phyloP scores from a whole-genome alignment of 2,329 filamentous ascomycete species.

The Phyllosticta citriasiana region DNA sequence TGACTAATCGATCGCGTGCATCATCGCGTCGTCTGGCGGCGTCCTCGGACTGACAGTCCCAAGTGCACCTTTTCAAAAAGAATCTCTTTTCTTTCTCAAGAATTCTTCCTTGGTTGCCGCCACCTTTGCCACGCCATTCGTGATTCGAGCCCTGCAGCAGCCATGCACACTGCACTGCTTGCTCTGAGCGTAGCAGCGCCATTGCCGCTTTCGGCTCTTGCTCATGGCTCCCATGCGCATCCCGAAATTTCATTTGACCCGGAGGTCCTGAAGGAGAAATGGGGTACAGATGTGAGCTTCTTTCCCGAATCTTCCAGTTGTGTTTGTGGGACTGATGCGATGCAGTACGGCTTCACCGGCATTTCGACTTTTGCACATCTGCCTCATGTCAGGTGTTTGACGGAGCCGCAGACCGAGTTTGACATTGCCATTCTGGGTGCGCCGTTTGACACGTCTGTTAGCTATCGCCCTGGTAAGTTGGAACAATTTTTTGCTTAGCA shows the following conservation, averaged over 20 bases:
- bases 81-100: neutral
- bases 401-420: conserved; percentile 32
- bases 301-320: neutral
- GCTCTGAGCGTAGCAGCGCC: conserved; percentile 3
- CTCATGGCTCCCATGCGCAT: conserved; percentile 20
- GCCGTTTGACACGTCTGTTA: conserved; percentile 41
- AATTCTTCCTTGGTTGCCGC: neutral
- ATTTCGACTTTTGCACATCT: conserved; percentile 49
- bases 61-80: neutral
- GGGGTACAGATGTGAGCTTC: conserved; percentile 29
- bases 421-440: conserved; percentile 42
- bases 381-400: conserved; percentile 38
- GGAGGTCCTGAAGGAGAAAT: conserved; percentile 28
- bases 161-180: conserved; percentile 2
- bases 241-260: conserved; percentile 22
- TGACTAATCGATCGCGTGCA: neutral
- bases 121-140: neutral
- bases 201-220: conserved; percentile 15
- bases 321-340: conserved; percentile 15
- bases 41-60: neutral
- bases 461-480: conserved; percentile 32
- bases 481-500: neutral
- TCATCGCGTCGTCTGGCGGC: neutral
- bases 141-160: neutral
- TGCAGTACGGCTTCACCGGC: conserved; percentile 57